Evolutionary conservation across 2,329 filamentous ascomycete genomes (phyloP).

Genomic region (Alternaria infectoria): DNA sequence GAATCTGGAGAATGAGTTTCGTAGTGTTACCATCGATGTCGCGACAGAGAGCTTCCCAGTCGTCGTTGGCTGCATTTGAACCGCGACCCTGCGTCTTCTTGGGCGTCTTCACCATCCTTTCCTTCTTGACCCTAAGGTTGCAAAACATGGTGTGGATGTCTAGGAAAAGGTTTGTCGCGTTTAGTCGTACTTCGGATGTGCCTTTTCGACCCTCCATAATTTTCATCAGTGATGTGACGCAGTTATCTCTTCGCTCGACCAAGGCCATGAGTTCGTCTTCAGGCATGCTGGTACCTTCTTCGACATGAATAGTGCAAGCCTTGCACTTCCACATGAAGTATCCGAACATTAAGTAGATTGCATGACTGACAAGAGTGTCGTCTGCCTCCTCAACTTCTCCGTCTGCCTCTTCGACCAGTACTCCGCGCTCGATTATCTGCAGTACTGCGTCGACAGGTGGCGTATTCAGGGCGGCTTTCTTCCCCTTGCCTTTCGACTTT

Average conservation of each 20-base stretch:
- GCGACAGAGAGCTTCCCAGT: constrained; percentile 67
- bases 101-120: constrained; percentile 38
- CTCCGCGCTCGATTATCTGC: constrained; percentile 75
- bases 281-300: constrained; percentile 54
- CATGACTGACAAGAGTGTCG: constrained; percentile 76
- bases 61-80: constrained; percentile 48
- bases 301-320: constrained; percentile 51
- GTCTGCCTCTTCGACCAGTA: constrained; percentile 68
- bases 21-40: constrained; percentile 70
- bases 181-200: constrained; percentile 79
- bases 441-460: constrained; percentile 72
- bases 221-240: constrained; percentile 55
- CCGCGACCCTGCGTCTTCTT: constrained; percentile 31
- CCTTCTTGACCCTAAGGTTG: constrained; percentile 64
- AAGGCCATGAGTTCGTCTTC: constrained; percentile 66
- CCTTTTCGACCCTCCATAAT: constrained; percentile 61
- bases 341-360: constrained; percentile 78
- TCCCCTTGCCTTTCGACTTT: constrained; percentile 43
- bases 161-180: constrained; percentile 76
- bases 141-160: constrained; percentile 84
- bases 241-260: constrained; percentile 58
- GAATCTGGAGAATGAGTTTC: constrained; percentile 74
- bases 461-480: constrained; percentile 39
- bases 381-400: constrained; percentile 77
- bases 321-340: constrained; percentile 96